Evolutionary conservation across 495 filamentous ascomycete species (phyloP), one percentile per base, ranked within the genome.

Genomic region (Tuber indicum): DNA sequence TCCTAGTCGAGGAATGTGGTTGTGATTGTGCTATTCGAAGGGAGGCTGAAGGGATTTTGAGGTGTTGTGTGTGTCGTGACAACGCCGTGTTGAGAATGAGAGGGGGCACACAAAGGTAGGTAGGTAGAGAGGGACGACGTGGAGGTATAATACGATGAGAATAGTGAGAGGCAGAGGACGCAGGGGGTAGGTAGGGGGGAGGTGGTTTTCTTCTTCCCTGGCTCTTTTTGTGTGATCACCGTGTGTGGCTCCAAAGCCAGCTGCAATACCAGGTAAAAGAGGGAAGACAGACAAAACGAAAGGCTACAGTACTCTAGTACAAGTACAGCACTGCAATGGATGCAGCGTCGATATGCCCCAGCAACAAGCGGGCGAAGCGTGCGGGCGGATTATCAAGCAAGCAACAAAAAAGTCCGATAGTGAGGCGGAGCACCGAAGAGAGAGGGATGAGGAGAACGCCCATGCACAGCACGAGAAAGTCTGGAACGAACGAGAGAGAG

Each of bases 31-130:
- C 26, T 70, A 43, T 39, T 41, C 41, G n/a, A 21, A 41, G 74
- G 36, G 52, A 76, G 73, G 71, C 71, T 70, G 70, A 69, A 41
- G 66, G 71, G 74, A 45, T 71, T 72, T 79, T 76, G 77, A 36
- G 26, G 58, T 80, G 78, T 74, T 70, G 75, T 76, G 75, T 76
- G 42, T 78, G 77, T 66, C 71, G 74, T 71, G 58, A 47, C 76
- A 75, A 76, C 62, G 74, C 77, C 76, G 73, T 66, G 26, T 14
- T 36, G 1, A 36, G 26, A 32, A 66, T 36, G 58, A 36, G 58
- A 66, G 58, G 58, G 26, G 58, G 16, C 12, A 26, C 26, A 62
- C 26, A 62, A 62, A 32, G 58, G n/a, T 62, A 0, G n/a, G n/a
- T 41, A 41, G 39, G 39, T 41, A 41, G 39, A 32, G 58, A 32